Evolutionary conservation across 1,284 basidiomycete species (phyloP).

Genomic region (Malassezia vespertilionis): DNA sequence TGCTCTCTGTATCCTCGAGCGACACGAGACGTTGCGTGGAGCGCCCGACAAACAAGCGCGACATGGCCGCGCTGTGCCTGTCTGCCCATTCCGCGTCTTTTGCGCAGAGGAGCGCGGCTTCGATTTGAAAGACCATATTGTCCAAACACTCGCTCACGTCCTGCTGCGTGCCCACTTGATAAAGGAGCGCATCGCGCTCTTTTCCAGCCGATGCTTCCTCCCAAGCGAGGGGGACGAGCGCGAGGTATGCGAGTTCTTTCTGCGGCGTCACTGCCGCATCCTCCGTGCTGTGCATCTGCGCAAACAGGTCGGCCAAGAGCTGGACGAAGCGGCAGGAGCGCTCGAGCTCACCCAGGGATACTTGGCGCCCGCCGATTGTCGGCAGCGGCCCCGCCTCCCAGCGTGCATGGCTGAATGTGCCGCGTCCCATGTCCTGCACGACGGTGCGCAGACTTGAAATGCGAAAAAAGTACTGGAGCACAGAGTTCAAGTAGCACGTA

Average conservation of each 20-base stretch:
- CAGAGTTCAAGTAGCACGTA: constrained; percentile 80
- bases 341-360: constrained; percentile 66
- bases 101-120: constrained; percentile 65
- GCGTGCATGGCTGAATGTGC: neutral
- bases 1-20: constrained; percentile 23
- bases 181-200: constrained; percentile 22
- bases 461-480: constrained; percentile 87
- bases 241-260: constrained; percentile 79
- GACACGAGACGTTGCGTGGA: constrained; percentile 35
- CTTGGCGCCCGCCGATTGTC: constrained; percentile 71
- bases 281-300: constrained; percentile 61
- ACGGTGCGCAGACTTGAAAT: constrained; percentile 72
- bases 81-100: constrained; percentile 15
- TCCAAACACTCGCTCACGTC: constrained; percentile 98
- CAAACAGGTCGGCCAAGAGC: constrained; percentile 67
- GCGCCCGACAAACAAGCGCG: constrained; percentile 31
- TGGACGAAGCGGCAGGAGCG: constrained; percentile 68
- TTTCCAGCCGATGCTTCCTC: neutral
- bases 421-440: constrained; percentile 54
- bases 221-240: constrained; percentile 79
- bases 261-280: constrained; percentile 65
- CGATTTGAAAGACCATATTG: constrained; percentile 96
- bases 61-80: neutral
- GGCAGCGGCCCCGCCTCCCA: constrained; percentile 51
- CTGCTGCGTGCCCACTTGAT: constrained; percentile 70